Base-by-base conservation (phyloP, 345 rosid species). In the Carallia pectinifolia region DNA sequence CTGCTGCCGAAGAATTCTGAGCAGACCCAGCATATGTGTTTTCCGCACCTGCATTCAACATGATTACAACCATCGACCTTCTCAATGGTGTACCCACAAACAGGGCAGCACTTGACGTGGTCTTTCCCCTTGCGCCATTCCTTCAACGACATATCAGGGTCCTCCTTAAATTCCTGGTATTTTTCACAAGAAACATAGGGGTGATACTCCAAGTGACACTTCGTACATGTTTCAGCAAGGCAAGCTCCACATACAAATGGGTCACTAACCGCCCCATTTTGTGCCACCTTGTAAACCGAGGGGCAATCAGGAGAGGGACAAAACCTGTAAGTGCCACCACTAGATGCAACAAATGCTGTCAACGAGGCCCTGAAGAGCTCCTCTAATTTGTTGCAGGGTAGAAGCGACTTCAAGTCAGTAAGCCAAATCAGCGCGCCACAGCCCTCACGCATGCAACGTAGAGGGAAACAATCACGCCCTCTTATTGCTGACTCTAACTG, bases 231-330 rank as follows among this genome's bases (percentile, higher is more conserved):
- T 81, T 89, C 92, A 1, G 83, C 76, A 61, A 74, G 81, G 75
- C 98, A 93, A 0, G 93, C 91, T 66, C 91, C 95, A 31, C 98
- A 90, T 55, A 81, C 71, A 69, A 86, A 93, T n/a, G 85, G 90
- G 53, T 83, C 88, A 1, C 78, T 77, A 0, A 23, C 54, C 8
- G 69, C 76, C 19, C 56, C 80, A 39, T 77, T 67, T 16, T 71
- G 83, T 29, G 90, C 81, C 13, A 86, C 88, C 29, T 74, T 83
- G 71, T 93, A 93, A 50, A 93, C 78, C 2, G 95, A 88, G 29
- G 87, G 91, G 80, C 96, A 93, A 76, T 90, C 98, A 0, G 97
- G 97, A 54, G 97, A 87, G 7, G 98, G 86, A 81, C 97, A 93
- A 74, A 91, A 95, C 76, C 91, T 76, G 74, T 82, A 90, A 34